Evolutionary conservation across 2,329 filamentous ascomycete genomes (phyloP), one percentile per base, ranked within the genome.

Genomic region (Xylariomycetidae sp.): DNA sequence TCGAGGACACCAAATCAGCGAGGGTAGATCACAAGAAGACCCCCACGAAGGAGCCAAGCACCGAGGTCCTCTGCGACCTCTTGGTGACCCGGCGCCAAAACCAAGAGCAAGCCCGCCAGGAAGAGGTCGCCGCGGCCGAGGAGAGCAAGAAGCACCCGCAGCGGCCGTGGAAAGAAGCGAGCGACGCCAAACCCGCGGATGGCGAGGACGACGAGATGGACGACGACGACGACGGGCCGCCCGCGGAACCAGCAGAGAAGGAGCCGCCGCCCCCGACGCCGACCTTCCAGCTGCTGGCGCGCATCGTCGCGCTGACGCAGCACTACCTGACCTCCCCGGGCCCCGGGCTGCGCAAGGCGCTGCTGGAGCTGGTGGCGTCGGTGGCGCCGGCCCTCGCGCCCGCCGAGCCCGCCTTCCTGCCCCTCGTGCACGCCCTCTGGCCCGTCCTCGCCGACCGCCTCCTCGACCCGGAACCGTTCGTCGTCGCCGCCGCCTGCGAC

Each of bases 371-470:
- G 5, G 73, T 96, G 10, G 65, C 72, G 17, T 86, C 79, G 1
- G 81, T 87, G 3, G 74, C 82, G 4, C 75, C 81, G 1, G 72
- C 84, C 1, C 73, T 98, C 3, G 75, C 82, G 0, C 69, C 68
- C 4, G 79, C 95, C 45, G 84, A 95, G 53, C 79, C 89, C 40
- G 76, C 79, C 0, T 95, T 95, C 54, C 63, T 98, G 2, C 92
- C 92, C 0, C 70, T 96, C 0, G 79, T 96, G 47, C 92, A 96
- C 58, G 81, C 83, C 3, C 67, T 96, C 6, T 98, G 90, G 90
- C 88, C 89, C 0, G 82, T 93, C 6, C 64, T 95, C 5, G 64
- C 82, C 2, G 67, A 70, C n/a, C 70, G 79, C 16, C 64, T 87
- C 5, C 74, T 78, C 44, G 84, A 87, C 43, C 44, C 61, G 4